A percentile compares a stretch with the other conserved stretches of the same genome.
Evolutionary conservation across 2,329 filamentous ascomycete genomes (phyloP).

Genomic region (Pseudocercospora crystallina): DNA sequence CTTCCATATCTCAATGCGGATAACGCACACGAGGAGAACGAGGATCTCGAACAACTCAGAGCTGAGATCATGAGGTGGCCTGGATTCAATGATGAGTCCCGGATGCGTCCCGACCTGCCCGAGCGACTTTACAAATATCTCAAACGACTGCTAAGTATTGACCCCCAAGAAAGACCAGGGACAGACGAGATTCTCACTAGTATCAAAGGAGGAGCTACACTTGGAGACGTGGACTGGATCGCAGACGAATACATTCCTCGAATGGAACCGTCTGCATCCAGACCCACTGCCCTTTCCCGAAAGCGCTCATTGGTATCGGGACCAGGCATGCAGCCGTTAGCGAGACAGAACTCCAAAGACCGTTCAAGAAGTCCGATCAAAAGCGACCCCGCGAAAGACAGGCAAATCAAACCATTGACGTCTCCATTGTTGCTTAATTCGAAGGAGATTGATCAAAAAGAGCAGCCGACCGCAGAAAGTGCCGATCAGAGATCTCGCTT

Average conservation of each 20-base stretch:
- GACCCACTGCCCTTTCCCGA: constrained; percentile 18
- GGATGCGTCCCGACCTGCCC: constrained; percentile 77
- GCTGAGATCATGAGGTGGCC: constrained; percentile 84
- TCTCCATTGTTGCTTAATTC: constrained; percentile 6
- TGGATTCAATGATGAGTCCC: constrained; percentile 64
- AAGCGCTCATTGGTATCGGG: constrained; percentile 25
- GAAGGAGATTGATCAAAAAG: constrained; percentile 1
- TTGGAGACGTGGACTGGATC: constrained; percentile 30
- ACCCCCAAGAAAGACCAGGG: constrained; percentile 74
- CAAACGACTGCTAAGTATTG: constrained; percentile 74
- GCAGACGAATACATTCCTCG: constrained; percentile 31
- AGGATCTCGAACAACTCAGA: constrained; percentile 81
- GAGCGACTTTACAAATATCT: constrained; percentile 82
- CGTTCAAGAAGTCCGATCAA: constrained; percentile 21
- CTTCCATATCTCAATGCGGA: constrained; percentile 86
- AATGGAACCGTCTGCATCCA: constrained; percentile 41
- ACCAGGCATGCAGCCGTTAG: constrained; percentile 20
- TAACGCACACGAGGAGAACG: constrained; percentile 81
- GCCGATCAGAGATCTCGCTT: constrained; percentile 33
- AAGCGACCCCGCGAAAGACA: constrained; percentile 13
- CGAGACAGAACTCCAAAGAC: constrained; percentile 20
- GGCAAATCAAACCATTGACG: constrained; percentile 11
- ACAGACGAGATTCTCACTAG: constrained; percentile 81
- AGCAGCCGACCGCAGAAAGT: not conserved
- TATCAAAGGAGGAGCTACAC: constrained; percentile 62